These are phyloP conservation scores for Rhizoctonia solani DNA, from an alignment of 1,284 basidiomycete species.

Conservation along the genomic window DNA sequence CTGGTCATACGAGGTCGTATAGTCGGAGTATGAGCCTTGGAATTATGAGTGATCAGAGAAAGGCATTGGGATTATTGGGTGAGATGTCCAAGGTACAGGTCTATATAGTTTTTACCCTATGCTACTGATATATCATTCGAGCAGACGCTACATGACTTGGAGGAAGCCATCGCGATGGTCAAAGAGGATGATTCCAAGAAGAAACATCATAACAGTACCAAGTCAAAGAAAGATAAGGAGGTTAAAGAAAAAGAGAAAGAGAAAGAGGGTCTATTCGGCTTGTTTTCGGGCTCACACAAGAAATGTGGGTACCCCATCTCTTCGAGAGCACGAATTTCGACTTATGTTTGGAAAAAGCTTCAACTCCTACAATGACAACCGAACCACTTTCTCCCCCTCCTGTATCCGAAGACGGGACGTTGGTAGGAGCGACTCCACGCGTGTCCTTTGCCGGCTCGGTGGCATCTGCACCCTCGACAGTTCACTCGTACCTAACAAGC, in stretches of 20 bases:
- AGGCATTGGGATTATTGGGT: slow-evolving; percentile 20
- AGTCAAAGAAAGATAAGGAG: slow-evolving; percentile 39
- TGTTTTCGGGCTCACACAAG: slow-evolving; percentile 34
- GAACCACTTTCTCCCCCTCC: slow-evolving; percentile 2
- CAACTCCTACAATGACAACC: slow-evolving; percentile 4
- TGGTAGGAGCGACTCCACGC: not conserved
- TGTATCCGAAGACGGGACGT: not conserved
- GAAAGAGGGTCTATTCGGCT: slow-evolving; percentile 31
- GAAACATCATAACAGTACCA: not conserved
- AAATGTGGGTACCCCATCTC: slow-evolving; percentile 3
- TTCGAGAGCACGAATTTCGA: not conserved
- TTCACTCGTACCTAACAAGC: slow-evolving; percentile 18
- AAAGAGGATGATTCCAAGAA: slow-evolving; percentile 38
- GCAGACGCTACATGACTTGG: slow-evolving; percentile 39
- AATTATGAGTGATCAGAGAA: slow-evolving; percentile 15
- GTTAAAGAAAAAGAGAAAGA: slow-evolving; percentile 40
- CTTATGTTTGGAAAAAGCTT: not conserved
- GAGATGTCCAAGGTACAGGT: slow-evolving; percentile 22
- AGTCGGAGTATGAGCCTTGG: slow-evolving; percentile 29
- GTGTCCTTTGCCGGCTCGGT: slow-evolving; percentile 20
- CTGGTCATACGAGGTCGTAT: slow-evolving; percentile 29
- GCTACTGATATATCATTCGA: not conserved
- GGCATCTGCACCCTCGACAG: slow-evolving; percentile 8
- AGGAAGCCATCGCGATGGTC: slow-evolving; percentile 41
- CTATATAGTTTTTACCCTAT: not conserved